These are phyloP conservation scores for Coemansia sp. DNA, from an alignment of 192 early-diverging fungal genomes.

Conservation along the genomic window DNA sequence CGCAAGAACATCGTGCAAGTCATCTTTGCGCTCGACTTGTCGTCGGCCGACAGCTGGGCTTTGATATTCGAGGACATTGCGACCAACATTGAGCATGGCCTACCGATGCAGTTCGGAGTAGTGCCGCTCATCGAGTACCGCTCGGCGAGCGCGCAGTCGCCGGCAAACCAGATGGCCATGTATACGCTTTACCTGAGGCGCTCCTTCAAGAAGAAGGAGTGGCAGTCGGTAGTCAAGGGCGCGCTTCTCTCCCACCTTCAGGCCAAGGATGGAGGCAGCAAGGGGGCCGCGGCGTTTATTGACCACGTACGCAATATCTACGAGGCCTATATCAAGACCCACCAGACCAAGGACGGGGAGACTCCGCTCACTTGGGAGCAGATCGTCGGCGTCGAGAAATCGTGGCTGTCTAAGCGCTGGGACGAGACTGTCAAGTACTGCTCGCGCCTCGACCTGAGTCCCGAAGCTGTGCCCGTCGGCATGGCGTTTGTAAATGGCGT, in stretches of 20 bases:
- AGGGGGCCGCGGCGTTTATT: constrained; percentile 1
- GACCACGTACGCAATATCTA: constrained; percentile 23
- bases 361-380: constrained; percentile 35
- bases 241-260: constrained; percentile 24
- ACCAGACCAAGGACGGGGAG: constrained; percentile 31
- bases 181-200: constrained; percentile 43
- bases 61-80: constrained; percentile 65
- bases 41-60: constrained; percentile 58
- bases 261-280: background rate
- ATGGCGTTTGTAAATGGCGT: constrained; percentile 84
- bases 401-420: constrained; percentile 43
- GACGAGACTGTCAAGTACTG: constrained; percentile 33
- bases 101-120: constrained; percentile 89
- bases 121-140: constrained; percentile 64
- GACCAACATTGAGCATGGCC: constrained; percentile 64
- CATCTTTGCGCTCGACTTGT: constrained; percentile 77
- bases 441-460: constrained; percentile 41
- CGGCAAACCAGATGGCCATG: constrained; percentile 34
- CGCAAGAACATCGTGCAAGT: constrained; percentile 79
- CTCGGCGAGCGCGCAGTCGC: constrained; percentile 21
- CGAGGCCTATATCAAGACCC: constrained; percentile 20
- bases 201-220: constrained; percentile 34
- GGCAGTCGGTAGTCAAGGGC: constrained; percentile 28
- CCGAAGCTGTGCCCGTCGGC: constrained; percentile 37
- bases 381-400: background rate